Evolutionary conservation across 1,139 yeast genomes (phyloP), one percentile per base, ranked within the genome.

Genomic region (Candida glucosophila): DNA sequence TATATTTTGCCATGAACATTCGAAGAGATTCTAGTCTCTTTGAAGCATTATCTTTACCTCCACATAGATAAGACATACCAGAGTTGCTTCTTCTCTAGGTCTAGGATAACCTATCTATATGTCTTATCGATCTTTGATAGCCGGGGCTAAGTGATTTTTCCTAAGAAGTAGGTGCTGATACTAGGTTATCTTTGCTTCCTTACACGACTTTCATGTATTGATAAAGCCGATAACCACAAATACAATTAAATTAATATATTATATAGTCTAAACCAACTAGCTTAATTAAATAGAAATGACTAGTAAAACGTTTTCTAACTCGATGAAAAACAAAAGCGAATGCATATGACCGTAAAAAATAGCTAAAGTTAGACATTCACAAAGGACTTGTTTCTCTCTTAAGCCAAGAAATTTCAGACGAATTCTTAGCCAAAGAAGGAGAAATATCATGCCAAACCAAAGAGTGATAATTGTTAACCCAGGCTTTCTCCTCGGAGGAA

Each of bases 381-480:
- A 69, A 42, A 5, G 68, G 66, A 15, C 52, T 33, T 3, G 93
- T 81, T 51, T 83, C 94, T 38, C 77, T 70, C 47, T 66, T 69
- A 40, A 88, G 67, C 95, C 96, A 88, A 27, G 63, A 64, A 43
- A 65, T 70, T 22, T 77, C 74, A 23, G 57, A 43, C 26, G 77
- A 66, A 28, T 63, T 67, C 24, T 68, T 72, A 20, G 60, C 67
- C 30, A 64, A 56, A n/a, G 54, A 46, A 1, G 61, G 59, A 15
- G 66, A 55, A 22, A 81, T 57, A 16, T 65, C 67, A 10, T 66
- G 53, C 74, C 81, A 77, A 22, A 88, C 72, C 17, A 50, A 49
- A 11, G 50, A 40, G 45, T 88, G 94, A 48, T 85, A 86, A 2
- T 51, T 47, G 45, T 92, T 76, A 34, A 90, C 58, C 75, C 82